These are phyloP conservation scores for Rozella allomycis DNA, from an alignment of 371 early-diverging fungal genomes.

Conservation along the genomic window DNA sequence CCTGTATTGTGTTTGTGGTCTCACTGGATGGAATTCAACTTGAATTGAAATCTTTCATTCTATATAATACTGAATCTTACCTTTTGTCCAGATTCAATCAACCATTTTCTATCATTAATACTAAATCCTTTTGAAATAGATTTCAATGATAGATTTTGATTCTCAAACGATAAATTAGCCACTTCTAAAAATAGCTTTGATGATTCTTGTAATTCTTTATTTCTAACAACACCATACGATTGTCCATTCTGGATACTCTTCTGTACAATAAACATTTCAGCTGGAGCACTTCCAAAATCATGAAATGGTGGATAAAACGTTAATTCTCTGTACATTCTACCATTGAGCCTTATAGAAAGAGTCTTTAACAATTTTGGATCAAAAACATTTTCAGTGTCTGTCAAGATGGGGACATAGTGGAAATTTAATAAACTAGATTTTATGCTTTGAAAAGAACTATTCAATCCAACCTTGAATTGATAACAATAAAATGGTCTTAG, in stretches of 20 bases:
- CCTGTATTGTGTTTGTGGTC: conserved; percentile 23
- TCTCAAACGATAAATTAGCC: conserved; percentile 21
- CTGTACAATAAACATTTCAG: conserved; percentile 12
- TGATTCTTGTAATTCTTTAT: conserved; percentile 1
- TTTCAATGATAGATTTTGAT: conserved; percentile 19
- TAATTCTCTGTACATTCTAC: conserved; percentile 16
- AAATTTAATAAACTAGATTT: conserved; percentile 13
- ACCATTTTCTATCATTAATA: conserved; percentile 18
- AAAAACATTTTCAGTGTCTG: conserved; percentile 9
- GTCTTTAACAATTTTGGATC: neutral
- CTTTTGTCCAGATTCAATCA: conserved; percentile 18
- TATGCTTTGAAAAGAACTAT: conserved; percentile 11
- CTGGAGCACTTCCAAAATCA: conserved; percentile 25
- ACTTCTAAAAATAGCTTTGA: conserved; percentile 10
- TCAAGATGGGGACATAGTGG: conserved; percentile 20
- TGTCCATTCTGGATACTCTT: too few species aligned
- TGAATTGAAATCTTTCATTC: conserved; percentile 19
- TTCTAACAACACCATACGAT: conserved; percentile 3
- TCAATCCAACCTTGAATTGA: conserved; percentile 17
- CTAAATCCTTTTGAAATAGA: conserved; percentile 17
- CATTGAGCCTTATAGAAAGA: conserved; percentile 2
- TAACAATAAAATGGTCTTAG: conserved; percentile 23
- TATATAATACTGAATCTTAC: too few species aligned
- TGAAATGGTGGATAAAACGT: conserved; percentile 20
- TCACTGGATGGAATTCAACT: conserved; percentile 26